These are phyloP conservation scores for Aspergillus taichungensis DNA, from an alignment of 495 filamentous ascomycete species.

Conservation along the genomic window DNA sequence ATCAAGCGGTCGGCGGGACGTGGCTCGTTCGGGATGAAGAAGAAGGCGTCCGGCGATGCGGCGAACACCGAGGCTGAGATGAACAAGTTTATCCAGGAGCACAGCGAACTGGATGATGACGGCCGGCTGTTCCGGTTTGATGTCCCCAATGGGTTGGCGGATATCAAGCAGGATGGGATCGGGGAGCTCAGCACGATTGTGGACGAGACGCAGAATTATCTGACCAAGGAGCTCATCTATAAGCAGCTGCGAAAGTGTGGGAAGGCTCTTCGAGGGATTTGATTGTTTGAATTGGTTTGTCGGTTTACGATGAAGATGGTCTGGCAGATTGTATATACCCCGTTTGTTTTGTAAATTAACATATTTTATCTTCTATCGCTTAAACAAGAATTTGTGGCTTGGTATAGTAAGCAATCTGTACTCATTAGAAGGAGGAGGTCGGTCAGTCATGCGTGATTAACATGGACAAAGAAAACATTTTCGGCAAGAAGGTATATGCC, in stretches of 20 bases:
- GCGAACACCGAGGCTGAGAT: slow-evolving; percentile 35
- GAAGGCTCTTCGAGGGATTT: slow-evolving; percentile 13
- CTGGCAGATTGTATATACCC: too few species aligned
- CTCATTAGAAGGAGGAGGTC: too few species aligned
- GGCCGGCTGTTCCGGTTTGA: slow-evolving; percentile 39
- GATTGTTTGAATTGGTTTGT: background rate
- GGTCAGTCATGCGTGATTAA: too few species aligned
- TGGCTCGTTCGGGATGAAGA: slow-evolving; percentile 18
- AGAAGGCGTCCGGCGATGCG: slow-evolving; percentile 19
- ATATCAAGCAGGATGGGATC: slow-evolving; percentile 32
- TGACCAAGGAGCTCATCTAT: slow-evolving; percentile 25
- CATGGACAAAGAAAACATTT: too few species aligned
- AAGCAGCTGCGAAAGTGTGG: slow-evolving; percentile 29
- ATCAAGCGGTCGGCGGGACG: slow-evolving; percentile 18
- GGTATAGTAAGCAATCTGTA: too few species aligned
- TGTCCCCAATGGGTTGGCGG: slow-evolving; percentile 32
- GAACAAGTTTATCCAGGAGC: slow-evolving; percentile 26
- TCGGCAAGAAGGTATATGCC: too few species aligned
- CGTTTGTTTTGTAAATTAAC: too few species aligned
- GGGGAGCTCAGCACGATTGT: slow-evolving; percentile 28
- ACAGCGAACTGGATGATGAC: slow-evolving; percentile 24
- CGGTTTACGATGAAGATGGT: background rate
- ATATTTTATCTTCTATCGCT: too few species aligned
- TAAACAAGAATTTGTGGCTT: too few species aligned
- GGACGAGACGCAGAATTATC: slow-evolving; percentile 31